phyloP scores from a whole-genome alignment of 768 basidiomycete genomes.

The Phallus indusiatus region DNA sequence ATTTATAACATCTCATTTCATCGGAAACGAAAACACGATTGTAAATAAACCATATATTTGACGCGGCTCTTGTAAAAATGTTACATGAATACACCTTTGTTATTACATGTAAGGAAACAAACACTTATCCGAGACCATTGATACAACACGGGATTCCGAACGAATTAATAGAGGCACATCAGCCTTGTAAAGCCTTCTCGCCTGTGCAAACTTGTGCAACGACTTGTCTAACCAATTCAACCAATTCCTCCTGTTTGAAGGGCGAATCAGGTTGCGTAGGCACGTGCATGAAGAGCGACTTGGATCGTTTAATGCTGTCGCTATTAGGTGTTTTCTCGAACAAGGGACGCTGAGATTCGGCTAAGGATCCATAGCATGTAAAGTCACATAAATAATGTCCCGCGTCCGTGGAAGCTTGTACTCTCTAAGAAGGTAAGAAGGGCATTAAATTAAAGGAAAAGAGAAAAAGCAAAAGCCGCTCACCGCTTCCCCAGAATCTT shows the following conservation, averaged over 20 bases:
- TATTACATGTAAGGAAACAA: no score
- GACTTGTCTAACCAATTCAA: slow-evolving; percentile 5
- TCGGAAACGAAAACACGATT: no score
- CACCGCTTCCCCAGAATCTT: slow-evolving; percentile 41
- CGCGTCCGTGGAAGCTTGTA: slow-evolving; percentile 66
- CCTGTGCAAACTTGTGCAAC: slow-evolving; percentile 7
- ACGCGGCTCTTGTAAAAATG: no score
- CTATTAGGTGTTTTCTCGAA: neutral
- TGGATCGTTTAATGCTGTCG: slow-evolving; percentile 7
- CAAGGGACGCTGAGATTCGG: slow-evolving; percentile 29
- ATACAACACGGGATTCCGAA: neutral
- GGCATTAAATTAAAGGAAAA: neutral
- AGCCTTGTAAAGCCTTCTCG: slow-evolving; percentile 1
- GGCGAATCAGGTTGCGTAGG: slow-evolving; percentile 7
- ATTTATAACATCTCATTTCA: no score
- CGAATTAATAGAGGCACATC: neutral
- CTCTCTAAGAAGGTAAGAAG: slow-evolving; percentile 34
- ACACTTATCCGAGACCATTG: no score
- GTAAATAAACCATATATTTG: no score
- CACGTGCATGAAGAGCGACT: slow-evolving; percentile 15
- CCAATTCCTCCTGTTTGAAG: slow-evolving; percentile 3
- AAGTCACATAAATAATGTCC: slow-evolving; percentile 73
- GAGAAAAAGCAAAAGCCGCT: slow-evolving; percentile 13
- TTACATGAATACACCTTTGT: no score
- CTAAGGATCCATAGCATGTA: slow-evolving; percentile 67